phyloP scores from a whole-genome alignment of 352 stramenopile genomes.

The Pythium scleroteichum region DNA sequence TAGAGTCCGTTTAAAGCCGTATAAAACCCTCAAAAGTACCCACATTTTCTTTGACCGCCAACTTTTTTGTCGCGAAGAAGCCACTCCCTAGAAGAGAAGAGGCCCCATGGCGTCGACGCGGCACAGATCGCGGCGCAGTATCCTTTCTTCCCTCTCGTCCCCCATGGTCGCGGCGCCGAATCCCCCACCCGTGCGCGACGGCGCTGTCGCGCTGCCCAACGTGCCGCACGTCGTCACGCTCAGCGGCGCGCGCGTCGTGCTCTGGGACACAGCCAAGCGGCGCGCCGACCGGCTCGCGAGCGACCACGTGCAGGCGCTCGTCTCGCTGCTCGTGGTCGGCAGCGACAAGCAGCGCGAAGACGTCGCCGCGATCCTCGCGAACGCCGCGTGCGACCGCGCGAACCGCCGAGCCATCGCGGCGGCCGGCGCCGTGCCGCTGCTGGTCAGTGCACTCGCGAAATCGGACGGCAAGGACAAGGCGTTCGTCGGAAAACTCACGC shows the following conservation, averaged over 20 bases:
- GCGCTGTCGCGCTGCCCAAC: conserved; percentile 20
- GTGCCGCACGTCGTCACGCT: conserved; percentile 26
- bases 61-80: no score
- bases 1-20: no score
- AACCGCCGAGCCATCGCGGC: conserved; percentile 22
- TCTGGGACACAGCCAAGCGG: conserved; percentile 27
- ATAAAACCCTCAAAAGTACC: no score
- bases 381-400: conserved; percentile 15
- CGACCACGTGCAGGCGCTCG: conserved; percentile 17
- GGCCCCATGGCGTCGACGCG: neutral
- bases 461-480: neutral
- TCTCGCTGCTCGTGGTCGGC: conserved; percentile 21
- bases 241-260: conserved; percentile 18
- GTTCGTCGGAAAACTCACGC: conserved; percentile 13
- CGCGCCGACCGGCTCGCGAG: conserved; percentile 13
- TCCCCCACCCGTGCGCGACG: conserved; percentile 13
- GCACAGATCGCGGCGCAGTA: conserved; percentile 12
- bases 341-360: conserved; percentile 24
- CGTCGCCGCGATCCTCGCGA: conserved; percentile 26
- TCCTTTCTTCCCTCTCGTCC: conserved; percentile 13
- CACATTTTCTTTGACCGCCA: no score
- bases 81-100: no score
- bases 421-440: conserved; percentile 16
- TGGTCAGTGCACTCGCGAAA: conserved; percentile 4
- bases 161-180: neutral